A percentile compares a stretch with the other conserved stretches of the same genome.
These are phyloP conservation scores for Diplogelasinospora grovesii DNA, from an alignment of 495 filamentous ascomycete genomes.

Conservation along the genomic window DNA sequence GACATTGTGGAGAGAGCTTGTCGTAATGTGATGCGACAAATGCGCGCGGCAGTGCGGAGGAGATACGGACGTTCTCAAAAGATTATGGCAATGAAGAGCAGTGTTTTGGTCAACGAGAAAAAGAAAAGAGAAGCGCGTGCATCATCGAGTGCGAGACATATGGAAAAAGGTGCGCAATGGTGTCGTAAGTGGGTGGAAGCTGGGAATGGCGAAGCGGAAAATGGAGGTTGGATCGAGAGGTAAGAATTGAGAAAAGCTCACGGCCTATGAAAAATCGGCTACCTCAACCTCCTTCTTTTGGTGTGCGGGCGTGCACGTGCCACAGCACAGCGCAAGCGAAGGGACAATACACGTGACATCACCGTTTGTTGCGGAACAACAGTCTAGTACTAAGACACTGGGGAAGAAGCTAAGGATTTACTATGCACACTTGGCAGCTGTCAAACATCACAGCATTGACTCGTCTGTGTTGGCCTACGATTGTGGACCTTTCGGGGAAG, in stretches of 20 bases:
- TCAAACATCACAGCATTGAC: no score
- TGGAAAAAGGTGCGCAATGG: neutral
- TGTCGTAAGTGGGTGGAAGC: neutral
- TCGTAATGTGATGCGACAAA: neutral
- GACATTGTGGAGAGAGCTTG: slow-evolving; percentile 30
- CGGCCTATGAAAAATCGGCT: slow-evolving; percentile 22
- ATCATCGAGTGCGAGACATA: slow-evolving; percentile 4
- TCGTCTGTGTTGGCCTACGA: no score
- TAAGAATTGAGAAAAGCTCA: slow-evolving; percentile 2
- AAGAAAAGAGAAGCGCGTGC: neutral
- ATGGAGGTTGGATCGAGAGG: slow-evolving; percentile 3
- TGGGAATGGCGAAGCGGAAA: slow-evolving; percentile 1
- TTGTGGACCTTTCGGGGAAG: no score
- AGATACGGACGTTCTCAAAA: no score
- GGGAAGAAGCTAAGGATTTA: no score
- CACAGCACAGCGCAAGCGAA: slow-evolving; percentile 5
- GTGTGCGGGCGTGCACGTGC: slow-evolving; percentile 6
- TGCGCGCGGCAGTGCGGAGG: slow-evolving; percentile 3
- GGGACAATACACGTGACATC: neutral
- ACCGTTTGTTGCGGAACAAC: no score
- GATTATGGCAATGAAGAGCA: no score
- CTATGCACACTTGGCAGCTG: no score
- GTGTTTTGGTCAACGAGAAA: neutral
- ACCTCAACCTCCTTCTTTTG: slow-evolving; percentile 21
- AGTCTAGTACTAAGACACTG: no score